phyloP scores from a whole-genome alignment of 257 asterid genomes.

The Oldenlandia corymbosa region DNA sequence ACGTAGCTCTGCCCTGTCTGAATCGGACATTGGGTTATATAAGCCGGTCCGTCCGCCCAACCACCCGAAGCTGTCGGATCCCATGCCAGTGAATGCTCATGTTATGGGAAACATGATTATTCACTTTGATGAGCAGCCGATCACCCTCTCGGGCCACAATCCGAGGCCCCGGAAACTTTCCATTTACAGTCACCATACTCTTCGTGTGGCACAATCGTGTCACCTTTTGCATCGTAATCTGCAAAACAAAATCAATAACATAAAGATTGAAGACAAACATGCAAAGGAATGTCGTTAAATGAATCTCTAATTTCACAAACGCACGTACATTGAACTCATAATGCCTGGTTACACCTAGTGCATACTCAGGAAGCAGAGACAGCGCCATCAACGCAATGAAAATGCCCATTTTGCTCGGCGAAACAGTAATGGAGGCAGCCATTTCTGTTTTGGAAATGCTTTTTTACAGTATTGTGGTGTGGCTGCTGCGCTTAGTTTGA shows the following conservation, averaged over 20 bases:
- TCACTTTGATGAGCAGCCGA: conserved; percentile 42
- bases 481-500: conserved; percentile 13
- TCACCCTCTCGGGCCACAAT: conserved; percentile 58
- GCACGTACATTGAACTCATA: conserved; percentile 40
- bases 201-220: conserved; percentile 50
- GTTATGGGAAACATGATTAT: conserved; percentile 47
- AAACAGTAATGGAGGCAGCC: conserved; percentile 17
- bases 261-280: too few relatives aligned
- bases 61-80: conserved; percentile 55
- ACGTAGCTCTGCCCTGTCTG: conserved; percentile 56
- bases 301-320: too few relatives aligned
- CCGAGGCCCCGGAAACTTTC: conserved; percentile 53
- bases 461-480: too few relatives aligned
- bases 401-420: conserved; percentile 2
- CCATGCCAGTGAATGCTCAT: conserved; percentile 66
- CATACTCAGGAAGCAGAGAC: conserved; percentile 17
- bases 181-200: conserved; percentile 47
- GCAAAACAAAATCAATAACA: neutral
- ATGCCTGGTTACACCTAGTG: conserved; percentile 30
- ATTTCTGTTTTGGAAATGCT: conserved; percentile 17
- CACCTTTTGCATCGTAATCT: conserved; percentile 43
- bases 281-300: too few relatives aligned
- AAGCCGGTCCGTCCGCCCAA: conserved; percentile 71
- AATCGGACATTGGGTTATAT: conserved; percentile 56
- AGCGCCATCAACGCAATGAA: conserved; percentile 18